These are phyloP conservation scores for Boletus rubropictus DNA, from an alignment of 768 basidiomycete species.

Conservation along the genomic window DNA sequence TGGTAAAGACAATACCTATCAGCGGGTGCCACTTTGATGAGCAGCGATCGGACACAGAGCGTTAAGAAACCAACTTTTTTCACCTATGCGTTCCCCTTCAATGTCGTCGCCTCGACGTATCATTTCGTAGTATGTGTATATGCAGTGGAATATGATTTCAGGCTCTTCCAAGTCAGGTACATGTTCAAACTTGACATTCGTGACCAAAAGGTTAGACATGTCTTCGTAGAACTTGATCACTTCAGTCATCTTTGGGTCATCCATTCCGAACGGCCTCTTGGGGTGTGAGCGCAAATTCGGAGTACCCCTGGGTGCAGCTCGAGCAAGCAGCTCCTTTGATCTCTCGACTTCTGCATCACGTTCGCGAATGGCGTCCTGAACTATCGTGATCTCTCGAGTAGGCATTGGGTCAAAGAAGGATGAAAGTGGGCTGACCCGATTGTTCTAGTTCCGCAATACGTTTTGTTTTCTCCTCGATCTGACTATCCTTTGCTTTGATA, in stretches of 20 bases:
- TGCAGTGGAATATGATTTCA: conserved; percentile 63
- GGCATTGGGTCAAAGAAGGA: neutral
- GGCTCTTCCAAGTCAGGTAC: conserved; percentile 18
- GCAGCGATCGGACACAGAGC: neutral
- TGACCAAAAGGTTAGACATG: conserved; percentile 71
- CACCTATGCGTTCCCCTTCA: conserved; percentile 31
- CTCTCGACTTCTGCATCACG: conserved; percentile 61
- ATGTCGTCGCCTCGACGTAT: conserved; percentile 25
- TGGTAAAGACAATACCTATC: conserved; percentile 56
- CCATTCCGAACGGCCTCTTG: conserved; percentile 33
- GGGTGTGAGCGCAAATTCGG: conserved; percentile 31
- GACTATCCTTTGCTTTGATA: conserved; percentile 39
- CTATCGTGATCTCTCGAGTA: conserved; percentile 31
- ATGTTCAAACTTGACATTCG: conserved; percentile 48
- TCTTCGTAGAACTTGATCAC: conserved; percentile 81
- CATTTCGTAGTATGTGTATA: conserved; percentile 50
- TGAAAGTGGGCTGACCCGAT: conserved; percentile 36
- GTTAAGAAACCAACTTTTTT: conserved; percentile 27
- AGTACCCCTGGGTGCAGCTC: conserved; percentile 38
- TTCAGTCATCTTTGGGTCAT: conserved; percentile 54
- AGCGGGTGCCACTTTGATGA: conserved; percentile 2
- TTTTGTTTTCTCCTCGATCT: conserved; percentile 40
- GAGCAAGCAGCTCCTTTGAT: conserved; percentile 38
- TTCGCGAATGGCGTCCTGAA: conserved; percentile 46
- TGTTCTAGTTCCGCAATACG: conserved; percentile 44